phyloP scores from a whole-genome alignment of 2,329 filamentous ascomycete species.

The Podosphaera xanthii region DNA sequence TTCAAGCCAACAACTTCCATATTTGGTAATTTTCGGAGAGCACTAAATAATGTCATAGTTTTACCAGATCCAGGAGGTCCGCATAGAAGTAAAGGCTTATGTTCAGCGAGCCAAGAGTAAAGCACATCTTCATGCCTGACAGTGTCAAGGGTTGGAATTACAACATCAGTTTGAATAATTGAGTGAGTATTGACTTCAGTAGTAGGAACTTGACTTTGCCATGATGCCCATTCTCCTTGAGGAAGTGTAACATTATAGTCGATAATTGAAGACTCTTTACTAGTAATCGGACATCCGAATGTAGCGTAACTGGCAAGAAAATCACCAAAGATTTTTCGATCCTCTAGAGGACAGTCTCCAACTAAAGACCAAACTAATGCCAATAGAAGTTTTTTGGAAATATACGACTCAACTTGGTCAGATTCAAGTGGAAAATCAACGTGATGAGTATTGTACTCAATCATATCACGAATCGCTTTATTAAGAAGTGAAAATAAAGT shows the following conservation, averaged over 20 bases:
- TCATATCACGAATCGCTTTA: slow-evolving; percentile 73
- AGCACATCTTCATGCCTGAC: slow-evolving; percentile 96
- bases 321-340: slow-evolving; percentile 79
- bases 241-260: slow-evolving; percentile 85
- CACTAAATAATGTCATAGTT: slow-evolving; percentile 98
- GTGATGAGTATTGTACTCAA: slow-evolving; percentile 92
- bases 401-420: slow-evolving; percentile 71
- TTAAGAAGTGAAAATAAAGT: slow-evolving; percentile 91
- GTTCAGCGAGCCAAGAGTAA: slow-evolving; percentile 97
- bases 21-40: slow-evolving; percentile 83
- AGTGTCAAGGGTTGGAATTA: slow-evolving; percentile 93
- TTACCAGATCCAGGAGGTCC: slow-evolving; percentile 97
- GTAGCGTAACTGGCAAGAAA: slow-evolving; percentile 61
- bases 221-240: slow-evolving; percentile 69
- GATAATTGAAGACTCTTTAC: slow-evolving; percentile 65
- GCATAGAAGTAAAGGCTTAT: slow-evolving; percentile 89
- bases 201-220: slow-evolving; percentile 83
- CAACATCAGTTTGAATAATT: slow-evolving; percentile 90
- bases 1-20: slow-evolving; percentile 99
- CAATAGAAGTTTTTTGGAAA: slow-evolving; percentile 83
- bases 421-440: slow-evolving; percentile 78
- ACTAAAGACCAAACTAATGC: slow-evolving; percentile 89
- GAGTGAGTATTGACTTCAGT: slow-evolving; percentile 98
- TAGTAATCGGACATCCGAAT: slow-evolving; percentile 62
- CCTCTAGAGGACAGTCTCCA: slow-evolving; percentile 71